phyloP scores from a whole-genome alignment of 2,329 filamentous ascomycete species.

The Colletotrichum limetticola region DNA sequence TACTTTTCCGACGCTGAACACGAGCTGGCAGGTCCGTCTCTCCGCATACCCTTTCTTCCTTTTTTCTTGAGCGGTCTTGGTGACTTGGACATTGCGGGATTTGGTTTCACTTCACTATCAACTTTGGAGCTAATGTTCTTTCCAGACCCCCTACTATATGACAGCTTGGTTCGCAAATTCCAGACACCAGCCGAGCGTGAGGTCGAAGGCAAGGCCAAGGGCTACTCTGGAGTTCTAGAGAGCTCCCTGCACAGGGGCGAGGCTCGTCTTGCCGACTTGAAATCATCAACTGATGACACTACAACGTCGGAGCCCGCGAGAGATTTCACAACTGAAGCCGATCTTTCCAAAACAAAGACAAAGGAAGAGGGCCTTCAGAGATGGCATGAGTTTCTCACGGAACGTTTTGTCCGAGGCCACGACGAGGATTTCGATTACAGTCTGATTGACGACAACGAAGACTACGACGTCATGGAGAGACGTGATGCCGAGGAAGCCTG shows the following conservation, averaged over 20 bases:
- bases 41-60: slow-evolving; percentile 1
- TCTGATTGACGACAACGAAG: slow-evolving; percentile 76
- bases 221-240: slow-evolving; percentile 82
- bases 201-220: slow-evolving; percentile 76
- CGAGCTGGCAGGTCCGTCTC: slow-evolving; percentile 61
- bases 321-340: slow-evolving; percentile 9
- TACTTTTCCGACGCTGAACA: slow-evolving; percentile 73
- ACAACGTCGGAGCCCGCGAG: neutral
- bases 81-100: neutral
- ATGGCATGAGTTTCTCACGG: slow-evolving; percentile 78
- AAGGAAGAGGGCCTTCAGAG: slow-evolving; percentile 74
- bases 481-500: slow-evolving; percentile 78
- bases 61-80: neutral
- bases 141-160: slow-evolving; percentile 82
- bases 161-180: slow-evolving; percentile 80
- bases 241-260: slow-evolving; percentile 82
- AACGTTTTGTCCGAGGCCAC: slow-evolving; percentile 78
- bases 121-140: neutral
- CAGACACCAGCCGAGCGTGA: slow-evolving; percentile 79
- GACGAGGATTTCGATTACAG: slow-evolving; percentile 85
- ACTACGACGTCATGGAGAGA: slow-evolving; percentile 72
- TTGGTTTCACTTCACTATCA: neutral
- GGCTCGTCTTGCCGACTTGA: slow-evolving; percentile 73
- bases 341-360: slow-evolving; percentile 56
- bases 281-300: neutral